Evolutionary conservation across 306 rosid species (phyloP).

Genomic region (Parietaria judaica): DNA sequence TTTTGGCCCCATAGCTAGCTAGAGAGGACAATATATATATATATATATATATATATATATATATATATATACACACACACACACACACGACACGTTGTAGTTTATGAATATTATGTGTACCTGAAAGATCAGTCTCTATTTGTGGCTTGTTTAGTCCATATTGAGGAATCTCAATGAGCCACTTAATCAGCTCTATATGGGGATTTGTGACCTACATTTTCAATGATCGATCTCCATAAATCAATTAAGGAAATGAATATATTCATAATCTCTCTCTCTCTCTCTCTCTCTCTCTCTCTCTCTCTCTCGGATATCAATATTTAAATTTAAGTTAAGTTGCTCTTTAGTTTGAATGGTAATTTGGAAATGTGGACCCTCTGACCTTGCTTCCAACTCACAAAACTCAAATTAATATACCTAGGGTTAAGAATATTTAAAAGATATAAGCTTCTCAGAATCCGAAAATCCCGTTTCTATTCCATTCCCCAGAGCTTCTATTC

Average conservation of each 20-base stretch:
- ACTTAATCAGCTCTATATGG: conserved; percentile 28
- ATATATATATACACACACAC: conserved; percentile 13
- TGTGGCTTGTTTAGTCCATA: conserved; percentile 28
- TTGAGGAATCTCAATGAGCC: conserved; percentile 60
- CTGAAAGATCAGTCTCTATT: conserved; percentile 7
- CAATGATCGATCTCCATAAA: conserved; percentile 4
- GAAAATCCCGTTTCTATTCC: conserved; percentile 99
- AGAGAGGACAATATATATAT: conserved; percentile 7
- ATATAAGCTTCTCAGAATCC: conserved; percentile 52
- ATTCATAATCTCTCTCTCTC: neutral
- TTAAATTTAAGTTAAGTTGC: neutral
- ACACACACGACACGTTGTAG: neutral
- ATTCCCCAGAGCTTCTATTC: conserved; percentile 99
- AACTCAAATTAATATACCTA: conserved; percentile 28
- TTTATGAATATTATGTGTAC: conserved; percentile 7
- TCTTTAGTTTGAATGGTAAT: conserved; percentile 35
- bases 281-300: conserved; percentile 21
- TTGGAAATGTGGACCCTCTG: conserved; percentile 58
- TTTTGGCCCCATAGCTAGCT: conserved; percentile 7
- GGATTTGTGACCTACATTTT: conserved; percentile 34
- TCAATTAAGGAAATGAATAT: too few species aligned
- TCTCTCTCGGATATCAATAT: conserved; percentile 32
- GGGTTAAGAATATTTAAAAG: conserved; percentile 29
- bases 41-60: conserved; percentile 8
- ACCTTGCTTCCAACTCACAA: conserved; percentile 44